Evolutionary conservation across 2,329 filamentous ascomycete genomes (phyloP), one percentile per base, ranked within the genome.

Genomic region (Scedosporium apiospermum): DNA sequence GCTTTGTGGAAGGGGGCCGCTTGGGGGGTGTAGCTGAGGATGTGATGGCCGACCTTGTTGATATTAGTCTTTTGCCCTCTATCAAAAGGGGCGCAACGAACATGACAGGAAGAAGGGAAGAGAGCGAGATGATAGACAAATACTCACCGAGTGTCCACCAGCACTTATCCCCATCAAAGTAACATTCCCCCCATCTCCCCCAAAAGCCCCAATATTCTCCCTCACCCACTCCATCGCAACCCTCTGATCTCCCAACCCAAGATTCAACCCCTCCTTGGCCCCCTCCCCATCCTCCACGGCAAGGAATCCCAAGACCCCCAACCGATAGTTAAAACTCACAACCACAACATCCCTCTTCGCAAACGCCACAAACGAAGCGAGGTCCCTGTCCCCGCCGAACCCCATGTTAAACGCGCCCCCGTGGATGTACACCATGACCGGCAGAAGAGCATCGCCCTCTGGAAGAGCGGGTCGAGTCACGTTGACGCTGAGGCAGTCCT

Each of bases 251-350:
- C 79, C 77, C 64, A 89, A 73, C 1, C 88, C 88, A 21, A 87
- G 72, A 67, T 91, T 91, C 42, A 63, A 27, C 27, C 26, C 46
- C 57, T 27, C 60, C 80, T 80, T 49, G 78, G 78, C 26, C 78
- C 74, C 49, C 34, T 82, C 78, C 9, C 38, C 23, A 23, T 23
- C 58, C 62, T 82, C 67, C 9, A 72, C 71, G n/a, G 83, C 80
- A 30, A 90, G 72, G 72, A 93, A 91, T 0, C 90, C 90, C 68
- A 91, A 77, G 4, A 84, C 81, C 2, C 85, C 85, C 58, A 90
- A 78, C 9, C 88, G 80, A 71, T 89, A 85, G 72, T 82, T 84
- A 70, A 87, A 82, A 70, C 78, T 82, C 60, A 88, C 78, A 41
- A 77, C 82, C 51, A 89, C 75, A 60, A 89, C 73, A 9, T 80